A percentile compares a stretch with the other conserved stretches of the same genome.
Conservation (phyloP, 164 flowering plant genomes). For the Cinnamomum chago region DNA sequence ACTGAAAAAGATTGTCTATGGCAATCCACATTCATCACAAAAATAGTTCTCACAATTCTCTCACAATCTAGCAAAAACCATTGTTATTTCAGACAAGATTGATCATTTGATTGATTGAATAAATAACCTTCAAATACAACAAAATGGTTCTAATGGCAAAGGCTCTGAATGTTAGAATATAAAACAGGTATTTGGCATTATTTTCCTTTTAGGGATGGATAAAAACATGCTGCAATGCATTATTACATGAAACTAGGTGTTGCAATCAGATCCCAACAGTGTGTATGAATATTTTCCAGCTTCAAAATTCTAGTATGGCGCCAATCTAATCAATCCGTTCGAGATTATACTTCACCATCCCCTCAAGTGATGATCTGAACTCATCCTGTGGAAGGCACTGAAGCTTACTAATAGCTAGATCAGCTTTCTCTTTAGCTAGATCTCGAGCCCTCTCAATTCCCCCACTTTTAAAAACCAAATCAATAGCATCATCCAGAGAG, state of each 20-base stretch:
- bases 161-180: not conserved
- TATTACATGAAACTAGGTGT: not conserved
- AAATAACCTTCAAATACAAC: not conserved
- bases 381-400: slow-evolving; percentile 63
- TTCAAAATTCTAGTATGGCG: not conserved
- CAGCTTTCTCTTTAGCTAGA: slow-evolving; percentile 74
- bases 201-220: not conserved
- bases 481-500: slow-evolving; percentile 69
- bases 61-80: no score
- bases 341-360: slow-evolving; percentile 69
- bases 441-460: slow-evolving; percentile 73
- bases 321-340: slow-evolving; percentile 57
- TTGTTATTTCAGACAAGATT: no score
- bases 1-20: no score
- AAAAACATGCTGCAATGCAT: not conserved
- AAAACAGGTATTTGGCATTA: not conserved
- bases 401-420: slow-evolving; percentile 60
- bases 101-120: slow-evolving; percentile 4
- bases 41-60: not conserved
- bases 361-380: slow-evolving; percentile 70
- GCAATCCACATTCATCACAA: not conserved
- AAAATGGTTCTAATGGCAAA: not conserved
- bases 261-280: not conserved
- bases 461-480: slow-evolving; percentile 53
- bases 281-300: not conserved